Evolutionary conservation across 2,329 filamentous ascomycete species (phyloP), one percentile per base, ranked within the genome.

Genomic region (Aureobasidium sp.): DNA sequence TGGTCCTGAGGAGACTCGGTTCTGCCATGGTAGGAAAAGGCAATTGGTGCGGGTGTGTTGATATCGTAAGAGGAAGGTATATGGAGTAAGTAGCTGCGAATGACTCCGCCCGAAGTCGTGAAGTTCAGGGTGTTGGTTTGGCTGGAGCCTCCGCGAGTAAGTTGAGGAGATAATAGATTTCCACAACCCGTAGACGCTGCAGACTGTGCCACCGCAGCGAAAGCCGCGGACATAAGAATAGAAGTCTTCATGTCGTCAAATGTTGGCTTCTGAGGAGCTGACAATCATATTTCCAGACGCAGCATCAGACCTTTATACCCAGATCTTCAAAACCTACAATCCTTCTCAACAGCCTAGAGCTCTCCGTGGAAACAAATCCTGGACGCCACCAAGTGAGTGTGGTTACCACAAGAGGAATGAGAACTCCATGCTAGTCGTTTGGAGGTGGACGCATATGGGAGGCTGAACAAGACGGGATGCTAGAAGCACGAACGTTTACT

Each of bases 1-100:
- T 80, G 73, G 9, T 72, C 70, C 42, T 69, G 65, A 42, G 74
- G 72, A 34, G 71, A 69, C 55, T 75, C 73, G 20, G 65, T 67
- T 5, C 75, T 72, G 5, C 79, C 80, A 62, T 82, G 79, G 65
- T 76, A 82, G 6, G 80, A 80, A 37, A 82, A 70, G 39, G 81
- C 78, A 31, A 82, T 61, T 0, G 78, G 74, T 0, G 73, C 68
- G 2, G 76, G 71, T 1, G 60, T 72, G 51, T 71, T 68, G 12
- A 63, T 63, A 25, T 76, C 64, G 68, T 80, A 81, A 41, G 68
- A 71, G 37, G 70, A 52, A 1, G 76, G 76, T 5, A 78, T 66
- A 51, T 76, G 73, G 6, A 78, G 62, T 17, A 74, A 70, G 49
- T 75, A 77, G 27, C 67, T 69, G 6, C 75, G 72, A 22, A 69